Evolutionary conservation across 169 alveolate species (phyloP).

Genomic region (Pseudocohnilembus persalinus): DNA sequence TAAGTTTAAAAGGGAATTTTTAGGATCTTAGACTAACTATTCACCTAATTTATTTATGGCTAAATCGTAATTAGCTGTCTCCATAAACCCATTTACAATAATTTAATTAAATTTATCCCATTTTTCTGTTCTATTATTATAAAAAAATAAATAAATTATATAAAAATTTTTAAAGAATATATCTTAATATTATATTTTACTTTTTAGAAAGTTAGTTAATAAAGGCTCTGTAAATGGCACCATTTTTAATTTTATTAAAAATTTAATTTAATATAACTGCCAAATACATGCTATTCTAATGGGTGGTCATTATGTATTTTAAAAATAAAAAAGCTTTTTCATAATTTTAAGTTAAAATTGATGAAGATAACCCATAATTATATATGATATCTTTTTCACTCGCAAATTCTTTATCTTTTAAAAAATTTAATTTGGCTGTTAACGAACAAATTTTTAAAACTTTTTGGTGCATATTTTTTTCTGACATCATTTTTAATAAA

Average conservation of each 20-base stretch:
- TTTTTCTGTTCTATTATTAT: background rate
- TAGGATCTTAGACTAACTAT: background rate
- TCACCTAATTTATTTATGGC: background rate
- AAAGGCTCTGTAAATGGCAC: background rate
- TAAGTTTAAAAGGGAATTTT: background rate
- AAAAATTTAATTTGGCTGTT: background rate
- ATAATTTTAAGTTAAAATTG: background rate
- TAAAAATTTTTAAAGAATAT: background rate
- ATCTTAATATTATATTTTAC: background rate
- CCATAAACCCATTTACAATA: background rate
- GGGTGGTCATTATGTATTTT: background rate
- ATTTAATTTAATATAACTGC: background rate
- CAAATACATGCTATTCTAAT: background rate
- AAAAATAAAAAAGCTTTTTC: background rate
- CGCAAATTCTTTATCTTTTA: background rate
- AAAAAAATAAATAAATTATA: too few relatives aligned
- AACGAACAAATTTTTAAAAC: background rate
- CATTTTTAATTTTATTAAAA: background rate
- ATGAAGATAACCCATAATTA: background rate
- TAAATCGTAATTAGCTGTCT: background rate
- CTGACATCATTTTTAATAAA: too few relatives aligned
- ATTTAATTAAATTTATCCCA: background rate
- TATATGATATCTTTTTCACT: background rate
- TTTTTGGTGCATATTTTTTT: background rate
- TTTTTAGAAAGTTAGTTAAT: background rate